A percentile compares a stretch with the other conserved stretches of the same genome.
These are phyloP conservation scores for Galerina sulciceps DNA, from an alignment of 768 basidiomycete species.

Conservation along the genomic window DNA sequence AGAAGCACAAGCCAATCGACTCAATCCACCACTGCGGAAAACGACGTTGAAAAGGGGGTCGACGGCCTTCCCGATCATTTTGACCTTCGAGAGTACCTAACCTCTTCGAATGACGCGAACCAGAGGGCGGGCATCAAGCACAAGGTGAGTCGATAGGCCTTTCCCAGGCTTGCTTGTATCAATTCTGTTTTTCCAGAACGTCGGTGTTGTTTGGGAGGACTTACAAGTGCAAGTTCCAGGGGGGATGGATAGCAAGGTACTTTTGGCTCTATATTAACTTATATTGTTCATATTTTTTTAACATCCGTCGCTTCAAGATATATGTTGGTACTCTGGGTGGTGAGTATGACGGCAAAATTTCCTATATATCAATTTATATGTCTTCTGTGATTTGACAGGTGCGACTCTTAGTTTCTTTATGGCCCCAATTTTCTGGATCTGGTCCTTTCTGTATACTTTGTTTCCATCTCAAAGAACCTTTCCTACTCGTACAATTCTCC, in stretches of 20 bases:
- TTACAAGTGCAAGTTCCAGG: constrained; percentile 66
- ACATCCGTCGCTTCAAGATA: constrained; percentile 37
- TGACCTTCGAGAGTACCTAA: constrained; percentile 70
- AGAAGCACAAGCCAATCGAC: constrained; percentile 25
- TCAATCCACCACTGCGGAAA: constrained; percentile 27
- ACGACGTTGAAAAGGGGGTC: constrained; percentile 47
- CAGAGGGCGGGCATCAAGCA: constrained; percentile 69
- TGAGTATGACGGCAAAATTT: constrained; percentile 28
- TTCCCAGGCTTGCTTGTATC: background rate
- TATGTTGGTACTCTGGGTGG: constrained; percentile 66
- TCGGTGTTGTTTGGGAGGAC: constrained; percentile 77
- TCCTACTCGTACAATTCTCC: constrained; percentile 57
- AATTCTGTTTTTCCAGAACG: constrained; percentile 43
- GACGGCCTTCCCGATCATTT: constrained; percentile 42
- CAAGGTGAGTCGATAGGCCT: constrained; percentile 42
- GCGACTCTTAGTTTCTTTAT: constrained; percentile 53
- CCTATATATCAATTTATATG: background rate
- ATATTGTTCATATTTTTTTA: background rate
- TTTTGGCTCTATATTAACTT: background rate
- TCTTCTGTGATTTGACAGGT: constrained; percentile 41
- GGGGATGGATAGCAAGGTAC: constrained; percentile 58
- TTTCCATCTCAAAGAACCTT: constrained; percentile 40
- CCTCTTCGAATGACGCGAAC: constrained; percentile 67
- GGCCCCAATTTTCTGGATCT: constrained; percentile 52
- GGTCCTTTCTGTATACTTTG: constrained; percentile 42